Base-by-base conservation (phyloP, 345 rosid genomes). In the Psidium guajava region DNA sequence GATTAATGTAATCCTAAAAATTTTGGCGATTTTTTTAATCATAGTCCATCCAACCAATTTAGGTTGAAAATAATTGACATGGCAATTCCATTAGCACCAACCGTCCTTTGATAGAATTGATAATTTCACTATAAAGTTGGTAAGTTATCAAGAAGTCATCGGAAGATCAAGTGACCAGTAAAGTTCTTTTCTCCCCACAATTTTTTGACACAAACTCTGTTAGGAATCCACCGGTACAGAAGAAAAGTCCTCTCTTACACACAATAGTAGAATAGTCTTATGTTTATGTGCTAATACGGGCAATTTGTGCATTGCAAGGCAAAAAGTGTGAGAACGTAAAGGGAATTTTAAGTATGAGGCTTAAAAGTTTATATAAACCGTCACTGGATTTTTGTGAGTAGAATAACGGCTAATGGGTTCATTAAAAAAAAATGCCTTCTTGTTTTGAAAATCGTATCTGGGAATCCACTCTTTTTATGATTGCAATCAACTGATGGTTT, bases 81-180 rank as follows among this genome's bases (percentile, higher is more conserved):
- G 59, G 59, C 11, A 6, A 57, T 57, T 57, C 24, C 2, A 2
- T 57, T 8, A 11, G 32, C 0, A 0, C 5, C 3, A 0, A 0
- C 25, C 3, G 1, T 57, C 28, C 1, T 24, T 24, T 59, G 73
- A 59, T 1, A 59, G 9, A 59, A 20, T 13, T 27, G 40, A 59
- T 59, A 27, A 59, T 27, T 59, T 3, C 40, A 59, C 12, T 0
- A n/a, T 59, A 27, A 59, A 1, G 0, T 6, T 13, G 18, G 8
- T 27, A 59, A 59, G 20, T 12, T 27, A 27, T 59, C 20, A 14
- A 59, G 14, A 59, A 27, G 73, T 61, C 74, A 14, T 20, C 0
- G 5, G 5, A 61, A 61, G 21, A 27, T 61, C 20, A 61, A 6
- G 74, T 27, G 40, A 27, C 28, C 1, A 36, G 36, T 59, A 59